phyloP scores from a whole-genome alignment of 1,139 yeast species.

The Suhomyces terraborum region DNA sequence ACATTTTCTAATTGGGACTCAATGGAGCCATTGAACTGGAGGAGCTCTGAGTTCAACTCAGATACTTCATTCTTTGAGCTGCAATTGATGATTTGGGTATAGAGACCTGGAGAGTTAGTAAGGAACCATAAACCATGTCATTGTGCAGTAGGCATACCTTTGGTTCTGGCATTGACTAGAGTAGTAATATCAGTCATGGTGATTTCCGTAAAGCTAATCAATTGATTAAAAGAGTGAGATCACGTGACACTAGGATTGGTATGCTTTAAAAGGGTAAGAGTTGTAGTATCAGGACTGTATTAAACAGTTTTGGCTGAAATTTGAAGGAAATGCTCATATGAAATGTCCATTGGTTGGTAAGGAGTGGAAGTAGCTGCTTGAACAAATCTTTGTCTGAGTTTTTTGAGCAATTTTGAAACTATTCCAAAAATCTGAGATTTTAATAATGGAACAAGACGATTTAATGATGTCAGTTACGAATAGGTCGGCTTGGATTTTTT shows the following conservation, averaged over 20 bases:
- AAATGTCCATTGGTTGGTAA: too few species aligned
- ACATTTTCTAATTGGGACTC: conserved; percentile 9
- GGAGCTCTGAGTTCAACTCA: conserved; percentile 5
- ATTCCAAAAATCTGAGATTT: too few species aligned
- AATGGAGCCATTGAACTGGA: conserved; percentile 12
- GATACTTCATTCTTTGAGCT: conserved; percentile 9
- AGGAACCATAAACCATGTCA: background rate
- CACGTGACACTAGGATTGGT: too few species aligned
- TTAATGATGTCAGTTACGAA: too few species aligned
- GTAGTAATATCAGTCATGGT: background rate
- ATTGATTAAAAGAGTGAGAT: background rate
- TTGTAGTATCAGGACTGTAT: background rate
- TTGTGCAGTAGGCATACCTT: conserved; percentile 1
- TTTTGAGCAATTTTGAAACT: too few species aligned
- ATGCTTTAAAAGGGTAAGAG: background rate
- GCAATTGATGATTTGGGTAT: conserved; percentile 11
- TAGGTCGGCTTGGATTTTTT: too few species aligned
- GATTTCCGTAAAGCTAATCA: background rate
- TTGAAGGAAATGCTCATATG: too few species aligned
- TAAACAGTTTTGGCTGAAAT: too few species aligned
- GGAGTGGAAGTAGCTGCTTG: too few species aligned
- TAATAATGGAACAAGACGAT: too few species aligned
- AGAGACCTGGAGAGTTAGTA: conserved; percentile 12
- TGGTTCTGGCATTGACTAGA: background rate
- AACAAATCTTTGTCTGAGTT: too few species aligned